phyloP scores from a whole-genome alignment of 192 early-diverging fungal species.

The Helicostylum pulchrum region DNA sequence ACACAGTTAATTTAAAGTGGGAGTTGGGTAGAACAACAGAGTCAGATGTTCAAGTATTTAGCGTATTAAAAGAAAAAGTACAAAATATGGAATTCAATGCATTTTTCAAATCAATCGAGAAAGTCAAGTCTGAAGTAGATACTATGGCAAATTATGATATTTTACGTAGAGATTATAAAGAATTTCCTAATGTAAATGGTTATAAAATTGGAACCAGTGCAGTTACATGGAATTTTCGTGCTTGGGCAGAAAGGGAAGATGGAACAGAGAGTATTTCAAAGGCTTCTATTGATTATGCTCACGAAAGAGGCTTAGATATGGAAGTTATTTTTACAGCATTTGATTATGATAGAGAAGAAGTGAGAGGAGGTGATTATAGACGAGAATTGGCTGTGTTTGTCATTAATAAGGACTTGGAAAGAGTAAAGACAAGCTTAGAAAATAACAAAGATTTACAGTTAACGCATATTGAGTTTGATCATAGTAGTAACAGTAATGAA shows the following conservation, averaged over 20 bases:
- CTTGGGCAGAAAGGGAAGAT: conserved; percentile 48
- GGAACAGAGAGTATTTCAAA: conserved; percentile 27
- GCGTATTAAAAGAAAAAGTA: conserved; percentile 28
- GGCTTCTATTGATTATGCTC: conserved; percentile 32
- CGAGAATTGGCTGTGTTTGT: conserved; percentile 57
- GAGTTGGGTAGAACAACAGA: conserved; percentile 48
- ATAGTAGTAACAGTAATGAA: conserved; percentile 13
- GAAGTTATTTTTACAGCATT: conserved; percentile 56
- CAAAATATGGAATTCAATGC: conserved; percentile 2
- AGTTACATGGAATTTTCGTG: conserved; percentile 48
- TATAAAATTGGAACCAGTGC: conserved; percentile 60
- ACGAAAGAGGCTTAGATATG: conserved; percentile 48
- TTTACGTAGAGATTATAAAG: conserved; percentile 75
- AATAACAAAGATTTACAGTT: conserved; percentile 22
- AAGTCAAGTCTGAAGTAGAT: conserved; percentile 48
- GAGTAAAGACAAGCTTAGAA: conserved; percentile 36
- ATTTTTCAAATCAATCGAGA: conserved; percentile 47
- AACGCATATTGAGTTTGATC: conserved; percentile 3
- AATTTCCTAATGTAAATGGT: conserved; percentile 43
- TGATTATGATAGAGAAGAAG: conserved; percentile 35
- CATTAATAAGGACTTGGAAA: conserved; percentile 10
- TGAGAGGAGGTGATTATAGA: conserved; percentile 45
- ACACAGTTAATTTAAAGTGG: conserved; percentile 57
- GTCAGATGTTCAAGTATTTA: conserved; percentile 39
- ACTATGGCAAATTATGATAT: conserved; percentile 49